Conservation (phyloP, 169 alveolate species). For the Eimeria acervulina region DNA sequence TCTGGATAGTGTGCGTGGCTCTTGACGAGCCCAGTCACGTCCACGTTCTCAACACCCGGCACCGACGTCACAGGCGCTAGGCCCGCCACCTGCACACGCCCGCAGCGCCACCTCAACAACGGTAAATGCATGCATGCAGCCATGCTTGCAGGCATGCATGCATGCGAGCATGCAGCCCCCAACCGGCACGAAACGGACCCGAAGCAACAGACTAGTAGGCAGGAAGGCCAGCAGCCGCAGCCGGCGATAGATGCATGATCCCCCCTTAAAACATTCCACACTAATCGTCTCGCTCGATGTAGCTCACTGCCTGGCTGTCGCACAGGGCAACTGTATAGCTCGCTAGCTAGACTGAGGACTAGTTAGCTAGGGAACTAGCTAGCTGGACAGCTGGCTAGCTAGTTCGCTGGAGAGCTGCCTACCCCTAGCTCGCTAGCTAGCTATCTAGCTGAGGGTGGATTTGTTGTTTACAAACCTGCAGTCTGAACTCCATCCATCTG, state of each 20-base stretch:
- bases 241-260: no score
- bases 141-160: no score
- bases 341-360: background rate
- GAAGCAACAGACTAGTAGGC: background rate
- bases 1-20: slow-evolving; percentile 85
- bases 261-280: no score
- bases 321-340: no score
- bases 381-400: background rate
- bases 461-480: slow-evolving; percentile 75
- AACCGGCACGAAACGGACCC: background rate
- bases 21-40: slow-evolving; percentile 83
- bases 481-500: slow-evolving; percentile 94
- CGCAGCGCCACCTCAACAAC: no score
- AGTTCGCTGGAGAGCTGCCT: background rate
- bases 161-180: background rate
- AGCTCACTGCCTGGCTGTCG: slow-evolving; percentile 1
- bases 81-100: slow-evolving; percentile 85
- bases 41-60: slow-evolving; percentile 85
- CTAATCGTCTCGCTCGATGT: background rate
- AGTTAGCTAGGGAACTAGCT: no score
- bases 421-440: background rate
- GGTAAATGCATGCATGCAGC: no score
- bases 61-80: slow-evolving; percentile 83
- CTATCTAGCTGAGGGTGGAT: background rate
- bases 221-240: background rate